These are phyloP conservation scores for Diplodia corticola DNA, from an alignment of 2,329 filamentous ascomycete genomes.

Conservation along the genomic window DNA sequence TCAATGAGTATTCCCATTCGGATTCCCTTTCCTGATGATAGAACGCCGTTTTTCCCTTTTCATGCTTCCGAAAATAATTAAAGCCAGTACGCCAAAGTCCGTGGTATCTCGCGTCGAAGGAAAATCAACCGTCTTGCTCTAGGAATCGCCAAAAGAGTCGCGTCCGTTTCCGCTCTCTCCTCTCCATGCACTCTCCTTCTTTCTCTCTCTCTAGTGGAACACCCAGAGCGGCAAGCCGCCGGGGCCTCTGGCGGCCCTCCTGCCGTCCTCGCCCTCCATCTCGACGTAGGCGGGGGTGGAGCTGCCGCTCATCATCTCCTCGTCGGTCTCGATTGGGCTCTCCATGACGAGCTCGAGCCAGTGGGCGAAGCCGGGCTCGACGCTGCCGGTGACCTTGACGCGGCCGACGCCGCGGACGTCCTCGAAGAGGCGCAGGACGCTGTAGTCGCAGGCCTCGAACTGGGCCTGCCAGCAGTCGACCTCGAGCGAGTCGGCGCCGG, in stretches of 20 bases:
- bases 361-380: conserved; percentile 44
- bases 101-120: conserved; percentile 4
- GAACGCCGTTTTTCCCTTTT: conserved; percentile 1
- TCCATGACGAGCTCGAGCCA: conserved; percentile 50
- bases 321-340: conserved; percentile 33
- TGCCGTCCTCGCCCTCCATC: conserved; percentile 21
- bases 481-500: conserved; percentile 48
- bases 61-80: neutral
- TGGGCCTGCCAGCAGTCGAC: conserved; percentile 52
- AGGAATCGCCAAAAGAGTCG: neutral
- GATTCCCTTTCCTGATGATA: neutral
- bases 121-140: conserved; percentile 1
- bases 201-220: neutral
- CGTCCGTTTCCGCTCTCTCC: neutral
- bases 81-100: neutral
- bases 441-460: conserved; percentile 42
- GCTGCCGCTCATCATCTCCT: conserved; percentile 22
- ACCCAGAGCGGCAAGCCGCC: conserved; percentile 13
- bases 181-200: too few species aligned
- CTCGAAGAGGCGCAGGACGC: conserved; percentile 47
- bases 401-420: conserved; percentile 48
- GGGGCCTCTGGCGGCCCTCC: conserved; percentile 2
- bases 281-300: conserved; percentile 22
- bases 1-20: neutral
- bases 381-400: conserved; percentile 46